These are phyloP conservation scores for Colletotrichum neosansevieriae DNA, from an alignment of 2,329 filamentous ascomycete species.

Conservation along the genomic window DNA sequence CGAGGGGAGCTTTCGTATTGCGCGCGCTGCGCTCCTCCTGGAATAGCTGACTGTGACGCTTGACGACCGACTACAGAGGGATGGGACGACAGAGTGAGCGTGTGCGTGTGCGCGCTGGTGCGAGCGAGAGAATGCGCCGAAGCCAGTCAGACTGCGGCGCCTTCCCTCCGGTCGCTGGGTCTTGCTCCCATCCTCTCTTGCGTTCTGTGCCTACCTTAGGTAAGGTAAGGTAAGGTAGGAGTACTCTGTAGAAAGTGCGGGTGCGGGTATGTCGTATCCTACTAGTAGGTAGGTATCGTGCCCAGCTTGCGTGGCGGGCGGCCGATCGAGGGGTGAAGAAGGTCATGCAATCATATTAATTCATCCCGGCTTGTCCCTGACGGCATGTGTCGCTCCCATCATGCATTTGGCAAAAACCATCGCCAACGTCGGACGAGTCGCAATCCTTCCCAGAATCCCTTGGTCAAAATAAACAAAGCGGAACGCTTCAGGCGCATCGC, in stretches of 20 bases:
- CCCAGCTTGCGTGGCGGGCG: slow-evolving; percentile 47
- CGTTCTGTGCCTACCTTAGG: neutral
- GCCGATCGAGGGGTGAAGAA: slow-evolving; percentile 45
- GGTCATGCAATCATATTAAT: slow-evolving; percentile 40
- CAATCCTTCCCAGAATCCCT: slow-evolving; percentile 10
- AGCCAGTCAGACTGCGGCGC: slow-evolving; percentile 33
- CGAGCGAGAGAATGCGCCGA: slow-evolving; percentile 28
- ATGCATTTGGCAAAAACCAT: slow-evolving; percentile 14
- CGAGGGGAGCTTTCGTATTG: slow-evolving; percentile 23
- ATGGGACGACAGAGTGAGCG: neutral
- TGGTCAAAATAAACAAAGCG: slow-evolving; percentile 37
- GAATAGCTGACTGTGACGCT: neutral
- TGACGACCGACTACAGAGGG: neutral
- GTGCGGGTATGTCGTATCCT: slow-evolving; percentile 8
- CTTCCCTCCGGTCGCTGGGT: slow-evolving; percentile 13
- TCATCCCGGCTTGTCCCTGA: slow-evolving; percentile 33
- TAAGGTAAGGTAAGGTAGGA: too few species aligned
- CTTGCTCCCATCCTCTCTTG: neutral
- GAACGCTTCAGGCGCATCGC: slow-evolving; percentile 36
- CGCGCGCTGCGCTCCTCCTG: neutral
- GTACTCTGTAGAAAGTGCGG: slow-evolving; percentile 29
- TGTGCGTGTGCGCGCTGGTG: slow-evolving; percentile 4
- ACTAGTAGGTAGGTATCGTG: neutral
- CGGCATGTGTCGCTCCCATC: slow-evolving; percentile 12
- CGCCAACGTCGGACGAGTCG: slow-evolving; percentile 18